Evolutionary conservation across 2,329 filamentous ascomycete species (phyloP).

Genomic region (Ophiocordyceps camponoti-leonardi): DNA sequence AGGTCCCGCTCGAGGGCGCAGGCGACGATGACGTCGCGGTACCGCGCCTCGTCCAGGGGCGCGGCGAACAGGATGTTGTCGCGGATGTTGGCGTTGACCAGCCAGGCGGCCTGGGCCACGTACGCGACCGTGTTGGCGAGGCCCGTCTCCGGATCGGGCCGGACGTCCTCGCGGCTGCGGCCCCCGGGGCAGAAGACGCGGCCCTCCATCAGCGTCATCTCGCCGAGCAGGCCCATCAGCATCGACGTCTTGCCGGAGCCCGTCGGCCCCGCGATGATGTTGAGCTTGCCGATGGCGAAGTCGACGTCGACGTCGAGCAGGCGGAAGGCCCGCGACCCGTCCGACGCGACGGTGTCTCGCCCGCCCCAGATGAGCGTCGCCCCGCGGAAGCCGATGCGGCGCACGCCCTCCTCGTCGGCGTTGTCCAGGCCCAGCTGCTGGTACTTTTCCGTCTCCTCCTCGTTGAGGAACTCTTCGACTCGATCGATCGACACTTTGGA

Average conservation of each 20-base stretch:
- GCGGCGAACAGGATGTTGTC: constrained; percentile 91
- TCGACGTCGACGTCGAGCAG: constrained; percentile 70
- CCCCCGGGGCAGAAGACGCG: constrained; percentile 74
- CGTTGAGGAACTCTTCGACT: constrained; percentile 82
- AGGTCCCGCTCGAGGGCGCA: constrained; percentile 86
- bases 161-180: constrained; percentile 70
- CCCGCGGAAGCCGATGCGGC: constrained; percentile 68
- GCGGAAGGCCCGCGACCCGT: constrained; percentile 59
- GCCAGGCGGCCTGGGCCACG: constrained; percentile 91
- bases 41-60: constrained; percentile 63
- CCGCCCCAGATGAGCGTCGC: constrained; percentile 83
- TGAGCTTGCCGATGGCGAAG: constrained; percentile 74
- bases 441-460: constrained; percentile 95
- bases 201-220: constrained; percentile 79
- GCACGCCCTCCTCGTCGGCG: constrained; percentile 48
- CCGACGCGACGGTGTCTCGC: constrained; percentile 39
- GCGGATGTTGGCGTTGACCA: constrained; percentile 88
- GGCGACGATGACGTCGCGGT: constrained; percentile 73
- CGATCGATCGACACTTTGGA: constrained; percentile 93
- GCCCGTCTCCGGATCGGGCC: constrained; percentile 63
- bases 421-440: constrained; percentile 59
- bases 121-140: constrained; percentile 89
- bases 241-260: constrained; percentile 92
- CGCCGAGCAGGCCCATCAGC: constrained; percentile 86
- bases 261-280: constrained; percentile 83